phyloP scores from a whole-genome alignment of 176 grass and related monocot species.

The Oropetium thomaeum region DNA sequence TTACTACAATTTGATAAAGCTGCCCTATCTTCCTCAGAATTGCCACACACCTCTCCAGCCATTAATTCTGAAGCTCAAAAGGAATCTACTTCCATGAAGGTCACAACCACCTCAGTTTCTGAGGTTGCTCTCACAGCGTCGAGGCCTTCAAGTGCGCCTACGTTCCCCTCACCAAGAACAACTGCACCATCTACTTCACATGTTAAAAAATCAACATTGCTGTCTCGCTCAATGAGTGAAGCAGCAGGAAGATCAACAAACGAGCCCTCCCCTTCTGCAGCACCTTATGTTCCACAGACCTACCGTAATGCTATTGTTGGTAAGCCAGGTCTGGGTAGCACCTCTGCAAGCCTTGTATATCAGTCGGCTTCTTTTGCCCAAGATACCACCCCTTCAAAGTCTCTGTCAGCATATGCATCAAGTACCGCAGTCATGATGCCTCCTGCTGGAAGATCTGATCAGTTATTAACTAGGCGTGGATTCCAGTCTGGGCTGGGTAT shows the following conservation, averaged over 20 bases:
- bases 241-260: constrained; percentile 50
- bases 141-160: constrained; percentile 87
- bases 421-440: constrained; percentile 40
- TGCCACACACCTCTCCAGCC: constrained; percentile 16
- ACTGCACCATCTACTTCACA: constrained; percentile 38
- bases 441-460: constrained; percentile 44
- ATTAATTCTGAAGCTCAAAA: constrained; percentile 41
- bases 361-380: constrained; percentile 33
- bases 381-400: constrained; percentile 32
- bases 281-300: constrained; percentile 56
- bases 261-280: constrained; percentile 43
- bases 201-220: constrained; percentile 45
- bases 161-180: constrained; percentile 46
- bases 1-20: constrained; percentile 40
- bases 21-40: constrained; percentile 23
- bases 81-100: constrained; percentile 24
- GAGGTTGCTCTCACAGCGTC: constrained; percentile 37
- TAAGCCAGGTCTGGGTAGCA: constrained; percentile 20
- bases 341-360: constrained; percentile 28
- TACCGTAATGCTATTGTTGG: constrained; percentile 73
- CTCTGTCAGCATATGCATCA: constrained; percentile 45
- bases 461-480: constrained; percentile 36
- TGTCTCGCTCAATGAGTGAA: constrained; percentile 68
- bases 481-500: constrained; percentile 48
- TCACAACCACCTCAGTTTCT: constrained; percentile 26